Percentiles rank a stretch among this genome's conserved stretches.
Conservation (phyloP, 2,329 filamentous ascomycete species). For the Aaosphaeria arxii region DNA sequence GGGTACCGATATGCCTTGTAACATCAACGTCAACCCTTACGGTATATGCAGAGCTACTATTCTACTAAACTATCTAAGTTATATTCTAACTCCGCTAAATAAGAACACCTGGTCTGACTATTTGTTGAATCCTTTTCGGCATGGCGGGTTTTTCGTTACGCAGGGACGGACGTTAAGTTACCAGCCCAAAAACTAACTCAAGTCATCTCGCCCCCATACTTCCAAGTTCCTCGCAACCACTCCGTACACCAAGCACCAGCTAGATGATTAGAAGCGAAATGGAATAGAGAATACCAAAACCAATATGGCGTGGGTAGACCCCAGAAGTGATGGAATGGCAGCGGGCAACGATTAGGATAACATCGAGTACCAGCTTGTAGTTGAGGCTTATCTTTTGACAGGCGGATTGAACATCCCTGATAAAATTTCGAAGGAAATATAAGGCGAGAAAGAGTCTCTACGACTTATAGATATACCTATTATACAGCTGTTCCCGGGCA, state of each 20-base stretch:
- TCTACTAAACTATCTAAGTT: too few species aligned
- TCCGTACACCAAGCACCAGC: not conserved
- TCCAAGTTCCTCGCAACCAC: not conserved
- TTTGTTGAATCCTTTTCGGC: too few species aligned
- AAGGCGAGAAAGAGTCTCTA: not conserved
- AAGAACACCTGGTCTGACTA: too few species aligned
- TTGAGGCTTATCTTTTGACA: not conserved
- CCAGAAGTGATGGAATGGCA: not conserved
- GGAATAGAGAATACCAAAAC: not conserved
- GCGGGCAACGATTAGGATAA: not conserved
- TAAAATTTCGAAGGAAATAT: not conserved
- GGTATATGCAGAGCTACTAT: too few species aligned
- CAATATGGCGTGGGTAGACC: not conserved
- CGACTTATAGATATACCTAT: not conserved
- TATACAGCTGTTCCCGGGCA: not conserved
- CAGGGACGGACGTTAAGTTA: too few species aligned
- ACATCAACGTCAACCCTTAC: too few species aligned
- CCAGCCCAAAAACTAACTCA: slow-evolving; percentile 7
- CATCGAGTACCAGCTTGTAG: not conserved
- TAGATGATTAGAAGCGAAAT: not conserved
- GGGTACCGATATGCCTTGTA: too few species aligned
- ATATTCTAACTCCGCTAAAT: too few species aligned
- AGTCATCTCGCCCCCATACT: not conserved
- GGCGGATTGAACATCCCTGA: not conserved
- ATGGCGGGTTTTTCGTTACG: too few species aligned